Percentiles rank a stretch among this genome's conserved stretches.
Evolutionary conservation across 2,329 filamentous ascomycete species (phyloP).

Genomic region (Cercospora citrullina): DNA sequence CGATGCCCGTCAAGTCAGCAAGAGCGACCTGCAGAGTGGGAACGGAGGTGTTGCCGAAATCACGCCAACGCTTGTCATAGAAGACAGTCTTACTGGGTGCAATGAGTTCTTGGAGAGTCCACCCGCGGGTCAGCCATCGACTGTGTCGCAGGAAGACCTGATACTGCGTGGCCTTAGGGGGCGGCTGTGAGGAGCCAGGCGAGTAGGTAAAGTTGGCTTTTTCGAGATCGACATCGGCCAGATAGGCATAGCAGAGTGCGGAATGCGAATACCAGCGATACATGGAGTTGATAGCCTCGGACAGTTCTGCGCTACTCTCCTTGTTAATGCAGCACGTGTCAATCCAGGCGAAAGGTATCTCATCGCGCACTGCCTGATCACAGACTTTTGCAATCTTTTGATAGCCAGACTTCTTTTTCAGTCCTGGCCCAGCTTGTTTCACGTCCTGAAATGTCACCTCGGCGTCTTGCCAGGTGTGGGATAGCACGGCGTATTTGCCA

Average conservation of each 20-base stretch:
- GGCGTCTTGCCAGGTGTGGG: conserved; percentile 24
- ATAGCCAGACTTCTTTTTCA: conserved; percentile 7
- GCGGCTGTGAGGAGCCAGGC: neutral
- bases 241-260: conserved; percentile 25
- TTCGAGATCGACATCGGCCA: conserved; percentile 17
- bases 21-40: conserved; percentile 2
- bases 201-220: neutral
- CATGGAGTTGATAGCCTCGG: conserved; percentile 31
- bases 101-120: conserved; percentile 32
- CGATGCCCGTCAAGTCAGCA: conserved; percentile 9
- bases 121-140: conserved; percentile 27
- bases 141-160: neutral
- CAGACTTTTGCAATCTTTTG: conserved; percentile 19
- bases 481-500: conserved; percentile 22
- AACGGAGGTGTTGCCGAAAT: neutral
- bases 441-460: conserved; percentile 24
- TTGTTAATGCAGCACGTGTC: conserved; percentile 32
- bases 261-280: conserved; percentile 26
- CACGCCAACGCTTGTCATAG: conserved; percentile 20
- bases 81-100: conserved; percentile 25
- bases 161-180: conserved; percentile 1
- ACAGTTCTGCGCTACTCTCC: conserved; percentile 24
- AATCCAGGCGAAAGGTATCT: conserved; percentile 12
- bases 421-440: conserved; percentile 5
- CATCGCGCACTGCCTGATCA: conserved; percentile 11